These are phyloP conservation scores for Trichoderma gracile DNA, from an alignment of 2,329 filamentous ascomycete species.

Conservation along the genomic window DNA sequence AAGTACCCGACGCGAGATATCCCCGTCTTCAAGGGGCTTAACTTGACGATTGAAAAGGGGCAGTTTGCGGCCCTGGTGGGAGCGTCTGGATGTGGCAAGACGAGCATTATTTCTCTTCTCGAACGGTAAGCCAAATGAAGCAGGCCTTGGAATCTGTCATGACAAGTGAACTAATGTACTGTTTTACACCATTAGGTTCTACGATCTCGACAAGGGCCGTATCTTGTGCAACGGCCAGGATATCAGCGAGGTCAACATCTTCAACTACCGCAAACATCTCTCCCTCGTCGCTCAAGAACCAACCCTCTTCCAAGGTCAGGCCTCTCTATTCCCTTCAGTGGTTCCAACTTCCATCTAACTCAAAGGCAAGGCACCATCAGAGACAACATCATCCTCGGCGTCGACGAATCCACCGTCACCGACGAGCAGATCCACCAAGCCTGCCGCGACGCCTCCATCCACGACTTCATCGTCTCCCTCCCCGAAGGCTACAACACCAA, in stretches of 20 bases:
- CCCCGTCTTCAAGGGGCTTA: conserved; percentile 61
- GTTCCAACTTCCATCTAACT: background rate
- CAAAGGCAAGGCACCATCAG: conserved; percentile 54
- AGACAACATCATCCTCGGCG: conserved; percentile 69
- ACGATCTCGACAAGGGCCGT: conserved; percentile 63
- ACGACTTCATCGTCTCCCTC: conserved; percentile 69
- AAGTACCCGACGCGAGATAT: conserved; percentile 60
- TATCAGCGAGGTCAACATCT: conserved; percentile 59
- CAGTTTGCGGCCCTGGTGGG: conserved; percentile 72
- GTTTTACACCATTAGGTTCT: conserved; percentile 55
- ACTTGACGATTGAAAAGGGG: conserved; percentile 64
- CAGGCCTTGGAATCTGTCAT: background rate
- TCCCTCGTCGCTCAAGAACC: conserved; percentile 76
- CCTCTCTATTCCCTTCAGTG: too few relatives aligned
- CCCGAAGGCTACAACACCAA: conserved; percentile 68
- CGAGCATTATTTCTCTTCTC: conserved; percentile 65
- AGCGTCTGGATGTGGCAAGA: conserved; percentile 71
- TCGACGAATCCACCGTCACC: conserved; percentile 54
- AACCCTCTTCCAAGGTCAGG: conserved; percentile 64
- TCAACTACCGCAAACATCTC: conserved; percentile 62
- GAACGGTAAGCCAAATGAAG: conserved; percentile 44
- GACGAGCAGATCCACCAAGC: conserved; percentile 54
- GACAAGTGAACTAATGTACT: too few relatives aligned
- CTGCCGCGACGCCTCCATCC: conserved; percentile 64
- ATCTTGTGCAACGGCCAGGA: conserved; percentile 65